Base-by-base conservation (phyloP, 495 filamentous ascomycete species). In the Talaromyces thailandensis region DNA sequence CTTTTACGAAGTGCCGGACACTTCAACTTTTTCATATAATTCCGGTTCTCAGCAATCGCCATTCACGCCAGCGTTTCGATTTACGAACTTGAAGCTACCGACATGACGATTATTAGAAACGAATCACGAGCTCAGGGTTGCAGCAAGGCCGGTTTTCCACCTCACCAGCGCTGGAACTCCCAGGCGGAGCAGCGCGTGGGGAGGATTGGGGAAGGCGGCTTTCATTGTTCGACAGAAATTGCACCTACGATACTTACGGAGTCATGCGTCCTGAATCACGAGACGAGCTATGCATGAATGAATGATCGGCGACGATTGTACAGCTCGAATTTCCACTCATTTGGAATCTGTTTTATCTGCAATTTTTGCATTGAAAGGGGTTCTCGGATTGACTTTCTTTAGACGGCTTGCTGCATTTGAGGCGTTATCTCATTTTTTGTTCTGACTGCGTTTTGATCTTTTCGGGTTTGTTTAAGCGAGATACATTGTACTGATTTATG, bases 321-420 rank as follows among this genome's bases (percentile, higher is more conserved):
- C 45, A 31, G 52, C 40, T 61, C 14, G 50, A 23, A 24, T 31
- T 45, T 35, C 25, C 43, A n/a, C 32, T 58, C 32, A 43, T 23
- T 59, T 24, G 21, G 29, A 23, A 18, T 61, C 43, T 50, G 25
- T 16, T 61, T 60, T 64, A 62, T 8, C 65, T 57, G 50, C 66
- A 61, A 18, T 65, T 62, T 70, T 70, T 63, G 59, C 59, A 61
- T 61, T n/a, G 37, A 8, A 61, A 14, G 59, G 43, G 59, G 45
- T 61, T 31, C 16, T 35, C 24, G 26, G 26, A 21, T 62, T 65
- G 57, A 50, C 56, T 61, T 63, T 61, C 12, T 57, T 9, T 64
- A 56, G 31, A 51, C 53, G 25, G 48, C 43, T 51, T 63, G 55
- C 32, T 66, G 58, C 52, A 57, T 51, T 63, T 57, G 37, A 26